phyloP scores from a whole-genome alignment of 2,329 filamentous ascomycete species.

The Colletotrichum sojae region DNA sequence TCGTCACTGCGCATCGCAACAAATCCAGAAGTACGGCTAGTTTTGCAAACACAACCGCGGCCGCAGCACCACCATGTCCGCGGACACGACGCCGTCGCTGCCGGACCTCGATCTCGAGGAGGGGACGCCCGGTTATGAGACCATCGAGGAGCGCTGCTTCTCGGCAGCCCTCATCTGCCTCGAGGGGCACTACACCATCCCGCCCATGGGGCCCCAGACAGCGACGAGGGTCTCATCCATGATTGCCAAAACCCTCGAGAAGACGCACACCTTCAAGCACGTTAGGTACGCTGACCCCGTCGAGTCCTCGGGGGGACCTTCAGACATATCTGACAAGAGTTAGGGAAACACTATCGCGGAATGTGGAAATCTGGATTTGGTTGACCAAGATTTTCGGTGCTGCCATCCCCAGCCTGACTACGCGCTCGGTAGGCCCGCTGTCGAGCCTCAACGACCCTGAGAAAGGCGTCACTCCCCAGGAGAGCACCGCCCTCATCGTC shows the following conservation, averaged over 20 bases:
- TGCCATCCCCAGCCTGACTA: conserved; percentile 72
- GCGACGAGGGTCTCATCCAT: conserved; percentile 69
- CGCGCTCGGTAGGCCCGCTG: conserved; percentile 70
- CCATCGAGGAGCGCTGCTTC: conserved; percentile 76
- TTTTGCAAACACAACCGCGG: neutral
- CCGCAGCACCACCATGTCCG: conserved; percentile 36
- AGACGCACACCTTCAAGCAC: conserved; percentile 73
- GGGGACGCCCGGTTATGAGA: conserved; percentile 56
- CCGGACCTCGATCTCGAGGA: conserved; percentile 37
- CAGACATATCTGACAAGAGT: conserved; percentile 35
- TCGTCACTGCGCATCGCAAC: neutral
- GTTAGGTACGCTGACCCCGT: conserved; percentile 63
- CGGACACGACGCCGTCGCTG: conserved; percentile 32
- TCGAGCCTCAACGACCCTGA: conserved; percentile 68
- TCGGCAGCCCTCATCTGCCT: conserved; percentile 72
- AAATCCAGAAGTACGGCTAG: neutral
- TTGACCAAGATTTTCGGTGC: conserved; percentile 73
- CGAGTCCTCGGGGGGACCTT: neutral
- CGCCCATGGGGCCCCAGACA: conserved; percentile 71
- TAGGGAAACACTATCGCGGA: conserved; percentile 72
- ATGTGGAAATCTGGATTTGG: conserved; percentile 77
- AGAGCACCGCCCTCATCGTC: conserved; percentile 74
- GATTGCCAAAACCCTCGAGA: conserved; percentile 73
- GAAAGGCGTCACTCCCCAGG: conserved; percentile 71
- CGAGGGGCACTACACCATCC: conserved; percentile 72